Evolutionary conservation across 208 protist genomes (phyloP).

Genomic region (Willaertia magna): DNA sequence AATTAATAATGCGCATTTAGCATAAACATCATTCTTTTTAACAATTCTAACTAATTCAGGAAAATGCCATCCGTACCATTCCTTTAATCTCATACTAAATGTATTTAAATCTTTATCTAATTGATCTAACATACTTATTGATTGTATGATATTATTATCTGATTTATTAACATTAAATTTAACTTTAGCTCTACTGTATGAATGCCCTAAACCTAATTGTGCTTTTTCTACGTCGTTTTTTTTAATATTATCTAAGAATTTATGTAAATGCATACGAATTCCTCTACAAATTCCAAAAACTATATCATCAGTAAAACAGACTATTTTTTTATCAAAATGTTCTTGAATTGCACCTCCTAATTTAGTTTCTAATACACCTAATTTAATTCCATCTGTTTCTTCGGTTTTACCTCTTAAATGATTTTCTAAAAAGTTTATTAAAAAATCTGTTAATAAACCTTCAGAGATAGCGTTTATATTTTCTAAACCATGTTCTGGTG

Average conservation of each 20-base stretch:
- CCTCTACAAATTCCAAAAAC: slow-evolving; percentile 73
- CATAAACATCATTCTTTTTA: slow-evolving; percentile 85
- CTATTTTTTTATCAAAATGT: slow-evolving; percentile 58
- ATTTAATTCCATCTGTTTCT: too few species aligned
- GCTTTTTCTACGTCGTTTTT: slow-evolving; percentile 84
- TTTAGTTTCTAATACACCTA: slow-evolving; percentile 87
- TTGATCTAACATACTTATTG: slow-evolving; percentile 90
- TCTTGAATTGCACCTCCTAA: slow-evolving; percentile 85
- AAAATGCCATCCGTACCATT: slow-evolving; percentile 99
- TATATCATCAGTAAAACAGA: slow-evolving; percentile 44
- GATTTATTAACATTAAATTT: slow-evolving; percentile 97
- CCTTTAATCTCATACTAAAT: slow-evolving; percentile 94
- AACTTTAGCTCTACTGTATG: slow-evolving; percentile 93
- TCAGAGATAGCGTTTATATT: slow-evolving; percentile 92
- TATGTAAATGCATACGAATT: slow-evolving; percentile 83
- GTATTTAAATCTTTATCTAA: slow-evolving; percentile 99
- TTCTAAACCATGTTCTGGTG: slow-evolving; percentile 90
- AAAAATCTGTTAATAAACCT: slow-evolving; percentile 65
- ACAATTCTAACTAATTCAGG: slow-evolving; percentile 94
- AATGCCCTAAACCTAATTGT: slow-evolving; percentile 93
- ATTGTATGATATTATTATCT: slow-evolving; percentile 98
- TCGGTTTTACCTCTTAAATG: slow-evolving; percentile 58
- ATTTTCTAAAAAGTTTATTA: slow-evolving; percentile 81
- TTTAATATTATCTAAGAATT: slow-evolving; percentile 78
- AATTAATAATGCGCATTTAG: slow-evolving; percentile 69